phyloP scores from a whole-genome alignment of 305 asterid genomes.

The Solanum hybrid region DNA sequence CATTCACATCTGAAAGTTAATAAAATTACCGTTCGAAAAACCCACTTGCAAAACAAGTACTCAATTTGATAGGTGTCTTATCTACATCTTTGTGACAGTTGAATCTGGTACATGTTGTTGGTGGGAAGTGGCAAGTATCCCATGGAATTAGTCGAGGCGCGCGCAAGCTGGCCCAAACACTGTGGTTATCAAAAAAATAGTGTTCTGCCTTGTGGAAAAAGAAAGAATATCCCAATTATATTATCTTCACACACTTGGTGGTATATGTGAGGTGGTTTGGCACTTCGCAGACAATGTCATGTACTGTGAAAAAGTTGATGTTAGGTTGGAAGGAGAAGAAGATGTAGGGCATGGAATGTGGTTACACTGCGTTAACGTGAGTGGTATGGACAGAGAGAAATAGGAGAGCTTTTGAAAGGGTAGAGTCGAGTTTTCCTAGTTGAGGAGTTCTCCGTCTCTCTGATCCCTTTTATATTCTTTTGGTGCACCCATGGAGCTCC shows the following conservation, averaged over 20 bases:
- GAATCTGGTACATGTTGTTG: background rate
- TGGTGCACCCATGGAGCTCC: background rate
- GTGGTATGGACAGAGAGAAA: background rate
- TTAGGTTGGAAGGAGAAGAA: background rate
- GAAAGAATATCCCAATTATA: background rate
- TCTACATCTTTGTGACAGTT: background rate
- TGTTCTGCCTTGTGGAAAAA: background rate
- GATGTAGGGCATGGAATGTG: background rate
- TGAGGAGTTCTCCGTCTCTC: background rate
- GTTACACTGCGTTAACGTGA: background rate
- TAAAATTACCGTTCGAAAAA: background rate
- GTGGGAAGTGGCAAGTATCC: background rate
- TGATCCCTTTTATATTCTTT: background rate
- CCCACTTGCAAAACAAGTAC: background rate
- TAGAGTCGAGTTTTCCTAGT: background rate
- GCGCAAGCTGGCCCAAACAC: background rate
- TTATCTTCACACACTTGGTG: background rate
- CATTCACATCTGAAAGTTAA: background rate
- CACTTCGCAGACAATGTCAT: background rate
- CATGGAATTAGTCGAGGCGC: background rate
- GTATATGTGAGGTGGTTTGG: background rate
- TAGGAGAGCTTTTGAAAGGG: background rate
- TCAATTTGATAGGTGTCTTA: background rate
- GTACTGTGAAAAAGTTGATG: background rate
- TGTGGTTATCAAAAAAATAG: background rate